phyloP scores from a whole-genome alignment of 2,329 filamentous ascomycete species.

The Colletotrichum sp. region DNA sequence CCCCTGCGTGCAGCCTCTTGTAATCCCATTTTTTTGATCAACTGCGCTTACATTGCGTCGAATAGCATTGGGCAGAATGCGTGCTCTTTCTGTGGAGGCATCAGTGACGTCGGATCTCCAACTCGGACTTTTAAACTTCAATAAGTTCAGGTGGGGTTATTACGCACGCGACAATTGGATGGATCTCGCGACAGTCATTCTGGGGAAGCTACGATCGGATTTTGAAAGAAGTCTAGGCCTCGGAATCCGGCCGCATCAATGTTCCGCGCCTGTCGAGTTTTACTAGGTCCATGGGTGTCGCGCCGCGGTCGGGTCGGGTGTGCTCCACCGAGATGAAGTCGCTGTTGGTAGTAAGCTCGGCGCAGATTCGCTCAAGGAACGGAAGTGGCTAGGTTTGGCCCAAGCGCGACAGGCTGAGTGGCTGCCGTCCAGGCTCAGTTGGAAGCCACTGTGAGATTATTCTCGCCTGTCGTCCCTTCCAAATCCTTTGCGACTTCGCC shows the following conservation, averaged over 20 bases:
- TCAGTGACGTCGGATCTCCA: conserved; percentile 9
- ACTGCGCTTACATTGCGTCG: not conserved
- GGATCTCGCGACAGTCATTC: conserved; percentile 10
- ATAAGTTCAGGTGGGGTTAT: not conserved
- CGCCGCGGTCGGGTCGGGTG: not conserved
- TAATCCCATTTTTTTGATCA: not conserved
- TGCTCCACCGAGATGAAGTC: not conserved
- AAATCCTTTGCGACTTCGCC: conserved; percentile 9
- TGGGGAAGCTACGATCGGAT: conserved; percentile 15
- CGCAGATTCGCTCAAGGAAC: not conserved
- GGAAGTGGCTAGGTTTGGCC: conserved; percentile 12
- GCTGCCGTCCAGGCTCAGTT: not conserved
- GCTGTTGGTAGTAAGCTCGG: not conserved
- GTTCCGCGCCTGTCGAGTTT: not conserved
- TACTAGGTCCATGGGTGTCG: not conserved
- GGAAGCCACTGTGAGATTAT: conserved; percentile 14
- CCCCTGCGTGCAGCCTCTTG: not conserved
- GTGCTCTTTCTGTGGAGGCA: not conserved
- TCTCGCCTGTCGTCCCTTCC: conserved; percentile 1
- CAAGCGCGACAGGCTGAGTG: conserved; percentile 10
- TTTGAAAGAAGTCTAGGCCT: not conserved
- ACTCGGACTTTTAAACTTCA: not conserved
- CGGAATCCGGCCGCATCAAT: not conserved
- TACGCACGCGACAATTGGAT: not conserved
- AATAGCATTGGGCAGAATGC: not conserved